A percentile compares a stretch with the other conserved stretches of the same genome.
Evolutionary conservation across 1,284 basidiomycete genomes (phyloP).

Genomic region (Butyriboletus appendiculatus): DNA sequence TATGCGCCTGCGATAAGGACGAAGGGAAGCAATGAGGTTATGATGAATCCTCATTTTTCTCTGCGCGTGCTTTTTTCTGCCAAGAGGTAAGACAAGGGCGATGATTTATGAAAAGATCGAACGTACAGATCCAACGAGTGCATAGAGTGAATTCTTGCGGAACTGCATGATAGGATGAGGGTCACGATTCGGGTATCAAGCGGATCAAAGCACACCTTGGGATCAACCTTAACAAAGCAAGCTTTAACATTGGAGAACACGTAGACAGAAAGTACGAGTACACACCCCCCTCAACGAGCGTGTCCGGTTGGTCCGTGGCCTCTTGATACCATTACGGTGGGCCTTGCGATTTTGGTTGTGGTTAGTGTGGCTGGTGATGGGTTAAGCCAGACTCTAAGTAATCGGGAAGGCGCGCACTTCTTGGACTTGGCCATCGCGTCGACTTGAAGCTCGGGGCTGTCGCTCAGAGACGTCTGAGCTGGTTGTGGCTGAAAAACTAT

Average conservation of each 20-base stretch:
- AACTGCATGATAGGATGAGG: slow-evolving; percentile 51
- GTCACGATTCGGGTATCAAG: slow-evolving; percentile 5
- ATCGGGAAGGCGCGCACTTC: slow-evolving; percentile 50
- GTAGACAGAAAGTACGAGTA: slow-evolving; percentile 25
- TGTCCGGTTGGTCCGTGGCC: slow-evolving; percentile 73
- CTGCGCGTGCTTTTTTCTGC: slow-evolving; percentile 65
- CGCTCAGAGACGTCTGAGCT: neutral
- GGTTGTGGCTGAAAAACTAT: slow-evolving; percentile 46
- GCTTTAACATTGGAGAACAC: slow-evolving; percentile 5
- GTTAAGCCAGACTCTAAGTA: slow-evolving; percentile 8
- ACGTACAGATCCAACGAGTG: slow-evolving; percentile 78
- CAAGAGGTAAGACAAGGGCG: slow-evolving; percentile 5
- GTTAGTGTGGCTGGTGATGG: slow-evolving; percentile 67
- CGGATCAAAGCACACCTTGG: slow-evolving; percentile 60
- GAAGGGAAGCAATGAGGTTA: slow-evolving; percentile 31
- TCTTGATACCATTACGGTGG: slow-evolving; percentile 97
- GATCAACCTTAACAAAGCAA: slow-evolving; percentile 62
- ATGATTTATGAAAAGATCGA: neutral
- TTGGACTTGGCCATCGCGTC: slow-evolving; percentile 80
- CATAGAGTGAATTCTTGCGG: slow-evolving; percentile 82
- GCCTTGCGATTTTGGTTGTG: slow-evolving; percentile 96
- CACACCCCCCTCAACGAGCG: slow-evolving; percentile 91
- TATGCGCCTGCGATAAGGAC: slow-evolving; percentile 7
- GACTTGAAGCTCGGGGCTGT: slow-evolving; percentile 33
- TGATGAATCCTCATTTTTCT: slow-evolving; percentile 53